Evolutionary conservation across 2,329 filamentous ascomycete species (phyloP).

Genomic region (Colletotrichum somersetense): DNA sequence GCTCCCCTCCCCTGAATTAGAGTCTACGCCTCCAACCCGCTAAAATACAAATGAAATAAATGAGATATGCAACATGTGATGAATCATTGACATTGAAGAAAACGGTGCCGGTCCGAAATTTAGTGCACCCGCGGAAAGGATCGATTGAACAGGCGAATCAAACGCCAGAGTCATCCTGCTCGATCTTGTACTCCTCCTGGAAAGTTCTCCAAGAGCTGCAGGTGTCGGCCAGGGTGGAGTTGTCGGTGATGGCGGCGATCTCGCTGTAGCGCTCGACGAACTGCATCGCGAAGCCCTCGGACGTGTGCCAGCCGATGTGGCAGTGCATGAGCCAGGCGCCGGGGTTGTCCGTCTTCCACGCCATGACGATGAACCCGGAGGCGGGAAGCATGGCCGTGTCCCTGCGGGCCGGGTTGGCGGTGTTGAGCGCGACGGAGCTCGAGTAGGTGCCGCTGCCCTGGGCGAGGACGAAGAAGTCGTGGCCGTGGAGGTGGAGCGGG

Average conservation of each 20-base stretch:
- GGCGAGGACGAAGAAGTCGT: slow-evolving; percentile 49
- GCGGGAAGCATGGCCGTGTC: slow-evolving; percentile 63
- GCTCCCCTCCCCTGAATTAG: too few species aligned
- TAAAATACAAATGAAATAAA: too few species aligned
- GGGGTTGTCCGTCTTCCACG: slow-evolving; percentile 63
- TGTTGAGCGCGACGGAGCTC: slow-evolving; percentile 35
- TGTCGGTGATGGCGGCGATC: slow-evolving; percentile 38
- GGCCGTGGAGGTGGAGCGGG: slow-evolving; percentile 54
- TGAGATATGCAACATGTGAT: too few species aligned
- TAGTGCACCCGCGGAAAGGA: background rate
- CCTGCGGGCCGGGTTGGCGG: slow-evolving; percentile 62
- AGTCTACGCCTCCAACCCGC: too few species aligned
- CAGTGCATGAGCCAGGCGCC: slow-evolving; percentile 65
- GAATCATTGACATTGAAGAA: too few species aligned
- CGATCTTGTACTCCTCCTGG: slow-evolving; percentile 31
- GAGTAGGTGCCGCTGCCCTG: slow-evolving; percentile 41
- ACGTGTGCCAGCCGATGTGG: slow-evolving; percentile 61
- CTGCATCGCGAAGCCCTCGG: slow-evolving; percentile 45
- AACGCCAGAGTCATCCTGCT: slow-evolving; percentile 45
- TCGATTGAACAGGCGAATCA: background rate
- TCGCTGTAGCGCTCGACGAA: slow-evolving; percentile 44
- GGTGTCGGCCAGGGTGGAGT: slow-evolving; percentile 22
- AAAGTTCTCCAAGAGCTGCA: slow-evolving; percentile 41
- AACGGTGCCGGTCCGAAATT: background rate
- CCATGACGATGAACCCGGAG: slow-evolving; percentile 62